phyloP scores from a whole-genome alignment of 2,329 filamentous ascomycete genomes.

The Stagonosporopsis rhizophila region DNA sequence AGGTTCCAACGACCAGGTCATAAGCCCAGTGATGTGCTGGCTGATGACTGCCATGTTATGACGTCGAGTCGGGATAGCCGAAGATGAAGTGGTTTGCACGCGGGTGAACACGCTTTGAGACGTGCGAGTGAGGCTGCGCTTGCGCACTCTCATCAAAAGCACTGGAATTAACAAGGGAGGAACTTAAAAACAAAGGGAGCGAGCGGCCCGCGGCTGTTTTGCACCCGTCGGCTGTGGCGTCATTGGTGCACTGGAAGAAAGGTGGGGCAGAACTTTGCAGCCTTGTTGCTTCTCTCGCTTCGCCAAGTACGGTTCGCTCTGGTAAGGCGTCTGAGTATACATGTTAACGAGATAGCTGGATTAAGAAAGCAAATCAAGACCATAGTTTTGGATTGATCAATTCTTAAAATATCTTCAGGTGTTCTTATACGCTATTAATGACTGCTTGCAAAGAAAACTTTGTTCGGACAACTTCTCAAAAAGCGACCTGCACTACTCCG shows the following conservation, averaged over 20 bases:
- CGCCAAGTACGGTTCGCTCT: not conserved
- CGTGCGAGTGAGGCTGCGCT: no score
- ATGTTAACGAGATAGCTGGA: no score
- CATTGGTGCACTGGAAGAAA: not conserved
- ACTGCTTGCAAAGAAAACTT: no score
- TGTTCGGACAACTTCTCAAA: no score
- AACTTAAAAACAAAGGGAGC: not conserved
- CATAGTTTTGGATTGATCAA: no score
- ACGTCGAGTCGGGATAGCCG: conserved; percentile 8
- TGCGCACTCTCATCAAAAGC: no score
- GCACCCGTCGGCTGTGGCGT: conserved; percentile 7
- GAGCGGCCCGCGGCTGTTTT: conserved; percentile 7
- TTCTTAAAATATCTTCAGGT: no score
- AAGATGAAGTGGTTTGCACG: not conserved
- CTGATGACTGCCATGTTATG: conserved; percentile 5
- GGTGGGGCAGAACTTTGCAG: not conserved
- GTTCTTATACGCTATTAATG: no score
- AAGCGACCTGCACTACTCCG: not conserved
- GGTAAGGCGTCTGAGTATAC: no score
- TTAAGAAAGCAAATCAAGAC: no score
- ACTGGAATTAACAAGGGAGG: not conserved
- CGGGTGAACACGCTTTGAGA: not conserved
- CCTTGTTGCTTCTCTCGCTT: not conserved
- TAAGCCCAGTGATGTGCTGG: not conserved
- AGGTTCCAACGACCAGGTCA: conserved; percentile 7